Base-by-base conservation (phyloP, 1,284 basidiomycete species). In the Marasmius sp. region DNA sequence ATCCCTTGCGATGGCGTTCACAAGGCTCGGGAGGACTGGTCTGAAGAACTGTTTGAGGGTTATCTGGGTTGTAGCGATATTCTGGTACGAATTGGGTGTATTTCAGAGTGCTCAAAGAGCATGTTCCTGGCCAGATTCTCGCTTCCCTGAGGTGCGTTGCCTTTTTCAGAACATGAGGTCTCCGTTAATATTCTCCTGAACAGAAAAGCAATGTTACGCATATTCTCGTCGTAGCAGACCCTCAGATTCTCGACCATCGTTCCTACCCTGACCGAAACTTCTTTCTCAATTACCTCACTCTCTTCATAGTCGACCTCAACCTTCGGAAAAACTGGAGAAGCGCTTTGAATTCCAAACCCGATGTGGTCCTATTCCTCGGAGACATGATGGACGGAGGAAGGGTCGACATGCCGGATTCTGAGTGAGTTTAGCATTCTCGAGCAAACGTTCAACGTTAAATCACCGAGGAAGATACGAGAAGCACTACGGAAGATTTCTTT, bases 341-440 rank as follows among this genome's bases (percentile, higher is more conserved):
- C 9, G 86, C 86, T 1, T 75, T 85, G 14, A 73, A 83, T 18
- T 84, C 86, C 51, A 75, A 74, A 45, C 92, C 94, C 11, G 84
- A 95, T 71, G 82, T 79, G 2, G 84, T 96, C 8, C 76, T 97
- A 1, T 93, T 96, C 67, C 79, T 95, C 3, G 95, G 95, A 12
- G 95, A 97, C 73, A 91, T 95, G 85, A 86, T 96, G 80, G 92
- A 95, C 68, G 87, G 85, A 64, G 92, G 93, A 3, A 81, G 93
- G 41, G 81, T 84, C 54, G 75, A 81, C 43, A 87, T 87, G 75
- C 75, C 80, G 10, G 84, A 89, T 59, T 72, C 77, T 43, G 89
- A 94, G 95, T 95, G 69, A 74, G 87, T 84, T 27, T 27, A 27
- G 27, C 27, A 5, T 27, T 27, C 27, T 27, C 34, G 27, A 18